Percentiles rank a stretch among this genome's conserved stretches.
phyloP scores from a whole-genome alignment of 805 yeast species.

The Ogataea dorogensis region DNA sequence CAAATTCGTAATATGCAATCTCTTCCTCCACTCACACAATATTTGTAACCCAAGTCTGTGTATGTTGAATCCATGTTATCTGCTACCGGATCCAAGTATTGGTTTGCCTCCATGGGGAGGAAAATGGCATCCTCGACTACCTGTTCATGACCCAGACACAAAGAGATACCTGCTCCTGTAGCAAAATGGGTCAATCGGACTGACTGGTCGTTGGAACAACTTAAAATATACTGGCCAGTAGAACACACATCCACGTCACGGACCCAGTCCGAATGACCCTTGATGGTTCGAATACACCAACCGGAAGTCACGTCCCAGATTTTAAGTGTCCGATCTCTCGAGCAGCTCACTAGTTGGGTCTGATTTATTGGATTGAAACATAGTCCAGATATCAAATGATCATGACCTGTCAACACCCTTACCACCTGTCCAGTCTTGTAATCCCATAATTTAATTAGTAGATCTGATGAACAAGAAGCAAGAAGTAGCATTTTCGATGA shows the following conservation, averaged over 20 bases:
- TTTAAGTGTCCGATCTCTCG: slow-evolving; percentile 60
- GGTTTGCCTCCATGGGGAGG: slow-evolving; percentile 53
- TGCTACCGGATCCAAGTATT: slow-evolving; percentile 46
- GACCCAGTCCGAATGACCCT: slow-evolving; percentile 90
- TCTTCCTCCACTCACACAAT: slow-evolving; percentile 75
- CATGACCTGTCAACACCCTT: slow-evolving; percentile 78
- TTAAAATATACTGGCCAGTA: slow-evolving; percentile 57
- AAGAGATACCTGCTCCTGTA: slow-evolving; percentile 66
- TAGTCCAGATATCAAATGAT: slow-evolving; percentile 74
- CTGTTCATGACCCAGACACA: slow-evolving; percentile 75
- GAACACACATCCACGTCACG: slow-evolving; percentile 53
- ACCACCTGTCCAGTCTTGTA: slow-evolving; percentile 32
- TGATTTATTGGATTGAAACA: slow-evolving; percentile 49
- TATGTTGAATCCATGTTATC: slow-evolving; percentile 28
- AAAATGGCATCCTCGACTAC: slow-evolving; percentile 75
- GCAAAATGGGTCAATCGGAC: slow-evolving; percentile 61
- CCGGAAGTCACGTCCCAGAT: slow-evolving; percentile 71
- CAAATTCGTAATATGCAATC: slow-evolving; percentile 75
- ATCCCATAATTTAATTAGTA: slow-evolving; percentile 70
- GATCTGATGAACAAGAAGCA: slow-evolving; percentile 53
- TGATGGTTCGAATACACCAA: slow-evolving; percentile 60
- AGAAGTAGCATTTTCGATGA: slow-evolving; percentile 31
- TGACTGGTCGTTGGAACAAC: slow-evolving; percentile 79
- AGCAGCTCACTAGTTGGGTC: slow-evolving; percentile 53
- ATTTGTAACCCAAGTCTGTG: slow-evolving; percentile 55